Base-by-base conservation (phyloP, 2,329 filamentous ascomycete species). In the Akanthomyces uredinophilus region DNA sequence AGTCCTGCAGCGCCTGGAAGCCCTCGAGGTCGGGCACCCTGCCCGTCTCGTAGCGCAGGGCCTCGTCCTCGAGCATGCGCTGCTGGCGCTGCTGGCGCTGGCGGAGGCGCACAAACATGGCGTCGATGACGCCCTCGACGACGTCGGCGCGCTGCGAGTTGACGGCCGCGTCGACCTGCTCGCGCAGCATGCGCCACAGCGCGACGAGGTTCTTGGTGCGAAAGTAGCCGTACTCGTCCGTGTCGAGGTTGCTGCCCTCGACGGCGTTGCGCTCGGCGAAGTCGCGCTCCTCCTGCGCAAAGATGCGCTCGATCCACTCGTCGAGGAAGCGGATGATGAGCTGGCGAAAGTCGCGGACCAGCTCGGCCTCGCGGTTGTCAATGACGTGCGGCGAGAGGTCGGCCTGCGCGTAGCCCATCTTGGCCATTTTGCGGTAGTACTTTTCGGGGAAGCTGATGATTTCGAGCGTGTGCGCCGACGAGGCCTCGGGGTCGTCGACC, bases 271-370 rank as follows among this genome's bases (percentile, higher is more conserved):
- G 87, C 62, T 92, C 87, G 53, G 86, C 80, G 74, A 99, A 96
- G 68, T 91, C 89, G 69, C 87, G 89, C 70, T 84, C 85, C 75
- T 99, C 96, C 50, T 91, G 88, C 10, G 81, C 82, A 69, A 91
- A 92, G 74, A 99, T 97, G 63, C 92, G 87, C 66, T 96, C 91
- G 82, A 98, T 96, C 93, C 95, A 99, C 78, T 98, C 91, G 73
- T 97, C 94, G 63, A 99, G 87, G 64, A 92, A 93, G 72, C 90
- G 91, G 76, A 97, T 95, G 74, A 99, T 98, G 72, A 98, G 88
- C 72, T 92, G 89, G 64, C 94, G 87, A 82, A 97, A 99, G 72
- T 96, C 93, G 58, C 92, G 88, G 60, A 99, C 91, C 18, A 99
- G 83, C 73, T 99, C 95, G 44, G 87, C 83, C 75, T 96, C 93